A percentile compares a stretch with the other conserved stretches of the same genome.
phyloP scores from a whole-genome alignment of 2,329 filamentous ascomycete genomes.

The Fusarium papillatum region DNA sequence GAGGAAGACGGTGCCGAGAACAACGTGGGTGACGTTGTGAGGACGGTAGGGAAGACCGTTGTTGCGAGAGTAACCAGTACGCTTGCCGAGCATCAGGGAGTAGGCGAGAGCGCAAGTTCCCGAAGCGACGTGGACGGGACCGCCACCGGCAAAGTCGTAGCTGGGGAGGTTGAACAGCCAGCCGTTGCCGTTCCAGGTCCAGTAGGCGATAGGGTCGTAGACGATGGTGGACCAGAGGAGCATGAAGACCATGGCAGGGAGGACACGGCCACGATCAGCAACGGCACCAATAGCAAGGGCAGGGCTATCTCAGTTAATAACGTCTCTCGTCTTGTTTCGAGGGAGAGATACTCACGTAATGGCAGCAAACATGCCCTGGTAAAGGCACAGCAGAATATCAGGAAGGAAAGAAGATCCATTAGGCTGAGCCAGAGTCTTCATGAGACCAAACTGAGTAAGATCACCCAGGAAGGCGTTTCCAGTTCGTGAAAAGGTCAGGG shows the following conservation, averaged over 20 bases:
- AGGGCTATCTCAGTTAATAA: slow-evolving; percentile 52
- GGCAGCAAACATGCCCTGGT: slow-evolving; percentile 90
- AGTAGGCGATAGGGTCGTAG: slow-evolving; percentile 81
- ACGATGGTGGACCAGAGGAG: slow-evolving; percentile 81
- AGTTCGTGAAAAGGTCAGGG: slow-evolving; percentile 84
- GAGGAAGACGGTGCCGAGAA: slow-evolving; percentile 80
- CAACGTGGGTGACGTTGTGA: slow-evolving; percentile 81
- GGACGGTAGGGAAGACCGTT: slow-evolving; percentile 76
- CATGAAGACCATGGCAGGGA: slow-evolving; percentile 75
- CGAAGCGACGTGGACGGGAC: slow-evolving; percentile 81
- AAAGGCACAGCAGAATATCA: slow-evolving; percentile 87
- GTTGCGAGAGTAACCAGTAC: slow-evolving; percentile 71
- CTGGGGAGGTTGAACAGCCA: slow-evolving; percentile 79
- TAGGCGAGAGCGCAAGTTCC: slow-evolving; percentile 81
- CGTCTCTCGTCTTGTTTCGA: not conserved
- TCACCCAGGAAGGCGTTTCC: slow-evolving; percentile 85
- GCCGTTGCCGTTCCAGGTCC: slow-evolving; percentile 82
- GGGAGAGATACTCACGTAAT: slow-evolving; percentile 77
- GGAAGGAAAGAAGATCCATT: slow-evolving; percentile 81
- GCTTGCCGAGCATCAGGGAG: slow-evolving; percentile 80
- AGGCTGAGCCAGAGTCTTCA: slow-evolving; percentile 80
- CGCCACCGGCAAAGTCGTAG: slow-evolving; percentile 82
- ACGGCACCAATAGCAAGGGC: slow-evolving; percentile 72
- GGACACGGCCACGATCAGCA: slow-evolving; percentile 72
- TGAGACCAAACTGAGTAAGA: slow-evolving; percentile 85